Evolutionary conservation across 1,284 basidiomycete species (phyloP), one percentile per base, ranked within the genome.

Genomic region (Ustilago hordei): DNA sequence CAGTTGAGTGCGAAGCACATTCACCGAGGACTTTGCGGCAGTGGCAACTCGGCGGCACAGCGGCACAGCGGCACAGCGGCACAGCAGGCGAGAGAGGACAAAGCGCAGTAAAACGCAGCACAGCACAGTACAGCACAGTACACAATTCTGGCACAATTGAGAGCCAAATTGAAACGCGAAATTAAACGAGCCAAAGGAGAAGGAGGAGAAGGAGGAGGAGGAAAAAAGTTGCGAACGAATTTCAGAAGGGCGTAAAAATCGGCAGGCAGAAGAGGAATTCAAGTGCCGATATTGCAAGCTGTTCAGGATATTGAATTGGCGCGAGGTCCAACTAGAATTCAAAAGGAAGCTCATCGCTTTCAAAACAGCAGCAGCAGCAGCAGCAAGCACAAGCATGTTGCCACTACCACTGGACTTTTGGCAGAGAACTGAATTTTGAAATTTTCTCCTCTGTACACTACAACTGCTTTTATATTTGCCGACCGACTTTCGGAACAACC

Each of bases 1-100:
- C 53, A 55, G 31, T 32, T 53, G 53, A n/a, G 15, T 39, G 55
- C 55, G 55, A 41, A 43, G 55, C 12, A 17, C 38, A 5, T 31
- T 34, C 13, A 28, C 55, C 55, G 55, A 43, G 38, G 9, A 34
- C 7, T n/a, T 28, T 32, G 38, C 55, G 31, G 55, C 38, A 17
- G 55, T 39, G 38, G 55, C 36, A 8, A 5, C 23, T 15, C 55
- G 38, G 55, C 36, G 13, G 11, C 23, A 31, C 9, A n/a, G 45
- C 45, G 12, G 45, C 45, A 5, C 15, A 11, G 39, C 39, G 13
- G 11, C 23, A 31, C 9, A n/a, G 45, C 45, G 12, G 45, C 45
- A 5, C 15, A 11, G 39, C 39, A 41, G 39, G 5, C 39, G 32
- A 19, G 19, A n/a, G 12, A 34, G 34, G 53, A 41, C 39, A 9